Evolutionary conservation across 805 yeast genomes (phyloP).

Genomic region (Tetrapisispora pingtungensis): DNA sequence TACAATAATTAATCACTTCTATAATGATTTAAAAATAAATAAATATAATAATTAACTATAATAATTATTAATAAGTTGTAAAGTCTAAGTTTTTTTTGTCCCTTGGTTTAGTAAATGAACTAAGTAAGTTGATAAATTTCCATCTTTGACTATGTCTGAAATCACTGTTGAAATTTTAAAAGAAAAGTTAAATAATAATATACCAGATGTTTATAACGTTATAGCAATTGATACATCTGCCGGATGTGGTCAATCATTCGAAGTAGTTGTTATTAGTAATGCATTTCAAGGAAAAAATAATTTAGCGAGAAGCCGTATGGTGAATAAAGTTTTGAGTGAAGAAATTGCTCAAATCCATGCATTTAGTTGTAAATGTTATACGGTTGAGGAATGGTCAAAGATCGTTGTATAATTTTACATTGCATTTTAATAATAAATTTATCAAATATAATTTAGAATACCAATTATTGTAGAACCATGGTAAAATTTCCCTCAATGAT

Average conservation of each 20-base stretch:
- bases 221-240: conserved; percentile 44
- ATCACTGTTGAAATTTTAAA: conserved; percentile 20
- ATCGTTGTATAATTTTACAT: conserved; percentile 9
- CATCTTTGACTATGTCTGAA: conserved; percentile 5
- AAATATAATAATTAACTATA: too few species aligned
- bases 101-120: too few species aligned
- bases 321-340: conserved; percentile 68
- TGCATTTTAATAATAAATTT: background rate
- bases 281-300: conserved; percentile 73
- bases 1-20: too few species aligned
- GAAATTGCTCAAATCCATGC: conserved; percentile 88
- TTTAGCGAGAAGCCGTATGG: conserved; percentile 76
- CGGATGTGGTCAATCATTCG: conserved; percentile 98
- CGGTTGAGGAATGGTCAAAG: conserved; percentile 76
- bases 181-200: conserved; percentile 15
- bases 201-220: conserved; percentile 24
- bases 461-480: too few species aligned
- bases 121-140: too few species aligned
- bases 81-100: too few species aligned
- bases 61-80: too few species aligned
- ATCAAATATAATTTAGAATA: too few species aligned
- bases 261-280: conserved; percentile 72
- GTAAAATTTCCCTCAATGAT: too few species aligned
- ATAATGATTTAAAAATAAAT: too few species aligned
- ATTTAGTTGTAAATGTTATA: conserved; percentile 84